Evolutionary conservation across 345 rosid species (phyloP).

Genomic region (Pelargonium nanum): DNA sequence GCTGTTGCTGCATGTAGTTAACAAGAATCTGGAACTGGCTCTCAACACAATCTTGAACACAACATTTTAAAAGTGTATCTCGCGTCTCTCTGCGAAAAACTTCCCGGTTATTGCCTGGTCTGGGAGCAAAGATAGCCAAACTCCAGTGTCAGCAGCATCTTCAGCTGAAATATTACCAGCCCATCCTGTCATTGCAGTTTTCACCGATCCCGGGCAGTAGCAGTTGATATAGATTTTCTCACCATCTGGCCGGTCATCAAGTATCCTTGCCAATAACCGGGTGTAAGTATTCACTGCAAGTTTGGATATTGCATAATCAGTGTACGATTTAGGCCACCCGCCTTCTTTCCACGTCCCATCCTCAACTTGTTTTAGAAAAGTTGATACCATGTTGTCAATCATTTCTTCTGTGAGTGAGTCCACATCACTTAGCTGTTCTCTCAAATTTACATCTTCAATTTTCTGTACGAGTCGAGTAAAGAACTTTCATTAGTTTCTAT

Average conservation of each 20-base stretch:
- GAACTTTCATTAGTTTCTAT: too few species aligned
- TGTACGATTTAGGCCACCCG: constrained; percentile 80
- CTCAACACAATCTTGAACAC: neutral
- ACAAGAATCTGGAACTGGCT: neutral
- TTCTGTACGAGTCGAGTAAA: constrained; percentile 36
- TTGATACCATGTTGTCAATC: constrained; percentile 44
- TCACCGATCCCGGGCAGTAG: constrained; percentile 97
- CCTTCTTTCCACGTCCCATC: constrained; percentile 67
- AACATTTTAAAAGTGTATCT: constrained; percentile 44
- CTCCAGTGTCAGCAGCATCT: constrained; percentile 88
- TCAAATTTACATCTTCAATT: constrained; percentile 46
- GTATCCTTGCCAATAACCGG: constrained; percentile 48
- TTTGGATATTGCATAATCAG: constrained; percentile 81
- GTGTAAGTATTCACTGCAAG: constrained; percentile 81
- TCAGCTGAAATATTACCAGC: constrained; percentile 75
- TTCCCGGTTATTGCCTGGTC: constrained; percentile 67
- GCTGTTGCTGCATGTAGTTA: neutral
- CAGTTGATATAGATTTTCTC: constrained; percentile 69
- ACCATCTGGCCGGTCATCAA: constrained; percentile 59
- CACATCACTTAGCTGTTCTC: constrained; percentile 38
- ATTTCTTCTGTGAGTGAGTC: constrained; percentile 59
- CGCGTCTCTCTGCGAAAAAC: constrained; percentile 89
- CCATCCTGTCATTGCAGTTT: constrained; percentile 95
- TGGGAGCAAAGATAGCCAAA: constrained; percentile 84
- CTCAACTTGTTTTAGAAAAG: constrained; percentile 69